Evolutionary conservation across 495 filamentous ascomycete species (phyloP).

Genomic region (Penicillium bovifimosum): DNA sequence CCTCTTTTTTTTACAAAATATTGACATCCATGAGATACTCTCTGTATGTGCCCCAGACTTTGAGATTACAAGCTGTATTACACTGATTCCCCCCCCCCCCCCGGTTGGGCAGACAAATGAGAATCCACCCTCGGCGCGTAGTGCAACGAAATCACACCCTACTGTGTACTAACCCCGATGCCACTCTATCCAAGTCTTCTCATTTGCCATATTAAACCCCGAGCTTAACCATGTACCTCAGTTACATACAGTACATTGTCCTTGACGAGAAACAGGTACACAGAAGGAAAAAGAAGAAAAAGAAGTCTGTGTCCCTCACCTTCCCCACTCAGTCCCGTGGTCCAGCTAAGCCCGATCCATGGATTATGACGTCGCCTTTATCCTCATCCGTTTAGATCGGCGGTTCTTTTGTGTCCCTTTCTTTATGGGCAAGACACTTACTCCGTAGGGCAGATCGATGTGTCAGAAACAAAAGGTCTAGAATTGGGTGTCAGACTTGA

Average conservation of each 20-base stretch:
- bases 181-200: background rate
- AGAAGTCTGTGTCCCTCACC: background rate
- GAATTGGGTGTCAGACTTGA: background rate
- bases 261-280: background rate
- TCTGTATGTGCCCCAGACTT: background rate
- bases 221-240: background rate
- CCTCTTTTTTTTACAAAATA: too few relatives aligned
- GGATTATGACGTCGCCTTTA: background rate
- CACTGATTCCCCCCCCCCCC: background rate
- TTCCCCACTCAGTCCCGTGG: background rate
- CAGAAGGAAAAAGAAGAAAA: background rate
- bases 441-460: background rate
- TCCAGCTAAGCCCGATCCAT: background rate
- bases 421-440: background rate
- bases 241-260: background rate
- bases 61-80: background rate
- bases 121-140: background rate
- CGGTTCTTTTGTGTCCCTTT: background rate
- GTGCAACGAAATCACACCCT: background rate
- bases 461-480: background rate
- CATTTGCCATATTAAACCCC: background rate
- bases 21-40: too few relatives aligned
- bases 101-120: slow-evolving; percentile 6
- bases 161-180: background rate
- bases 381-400: background rate